phyloP scores from a whole-genome alignment of 768 basidiomycete species.

The Naganishia onofrii region DNA sequence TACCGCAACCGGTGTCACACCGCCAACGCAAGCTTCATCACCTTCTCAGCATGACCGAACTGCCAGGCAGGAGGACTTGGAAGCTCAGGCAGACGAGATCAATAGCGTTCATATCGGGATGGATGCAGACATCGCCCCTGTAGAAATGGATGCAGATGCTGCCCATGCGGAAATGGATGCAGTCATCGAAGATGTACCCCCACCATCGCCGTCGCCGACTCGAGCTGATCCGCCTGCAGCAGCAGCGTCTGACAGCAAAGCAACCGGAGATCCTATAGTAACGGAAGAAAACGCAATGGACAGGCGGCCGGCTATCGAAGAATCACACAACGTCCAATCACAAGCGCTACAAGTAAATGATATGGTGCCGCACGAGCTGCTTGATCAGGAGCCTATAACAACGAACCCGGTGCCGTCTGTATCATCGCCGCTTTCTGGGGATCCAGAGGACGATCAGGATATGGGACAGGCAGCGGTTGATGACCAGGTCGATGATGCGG shows the following conservation, averaged over 20 bases:
- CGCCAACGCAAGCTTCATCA: constrained; percentile 17
- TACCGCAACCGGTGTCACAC: constrained; percentile 9
- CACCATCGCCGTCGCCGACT: neutral
- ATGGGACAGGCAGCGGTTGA: neutral
- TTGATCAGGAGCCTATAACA: neutral
- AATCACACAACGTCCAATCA: neutral
- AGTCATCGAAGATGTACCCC: neutral
- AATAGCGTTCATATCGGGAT: constrained; percentile 2
- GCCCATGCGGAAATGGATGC: neutral
- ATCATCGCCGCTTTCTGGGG: neutral
- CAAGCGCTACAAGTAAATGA: neutral
- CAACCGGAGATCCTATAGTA: neutral
- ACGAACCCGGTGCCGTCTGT: neutral
- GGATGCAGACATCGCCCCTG: neutral
- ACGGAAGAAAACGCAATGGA: too few relatives aligned
- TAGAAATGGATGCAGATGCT: too few relatives aligned
- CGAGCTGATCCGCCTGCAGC: neutral
- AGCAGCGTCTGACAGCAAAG: too few relatives aligned
- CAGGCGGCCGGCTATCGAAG: neutral
- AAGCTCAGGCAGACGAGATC: neutral
- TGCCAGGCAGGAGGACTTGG: constrained; percentile 2
- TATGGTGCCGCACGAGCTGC: neutral
- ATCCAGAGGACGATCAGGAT: constrained; percentile 4
- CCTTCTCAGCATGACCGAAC: constrained; percentile 20
- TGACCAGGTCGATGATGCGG: neutral